A percentile compares a stretch with the other conserved stretches of the same genome.
These are phyloP conservation scores for Penicillium soppii DNA, from an alignment of 495 filamentous ascomycete genomes.

Conservation along the genomic window DNA sequence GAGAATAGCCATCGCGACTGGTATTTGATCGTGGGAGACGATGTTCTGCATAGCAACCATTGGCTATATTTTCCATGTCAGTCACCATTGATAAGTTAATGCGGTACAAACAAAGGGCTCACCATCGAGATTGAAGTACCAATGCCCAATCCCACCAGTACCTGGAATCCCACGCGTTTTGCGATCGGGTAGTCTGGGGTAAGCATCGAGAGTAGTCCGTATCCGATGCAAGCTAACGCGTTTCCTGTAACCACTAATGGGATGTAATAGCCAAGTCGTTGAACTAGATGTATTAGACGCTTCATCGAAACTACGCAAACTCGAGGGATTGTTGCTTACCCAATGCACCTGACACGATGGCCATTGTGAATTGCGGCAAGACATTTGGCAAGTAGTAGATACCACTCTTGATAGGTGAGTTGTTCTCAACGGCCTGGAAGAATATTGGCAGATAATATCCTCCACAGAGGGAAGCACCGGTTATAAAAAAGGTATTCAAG, in stretches of 20 bases:
- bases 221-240: constrained; percentile 29
- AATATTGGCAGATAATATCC: constrained; percentile 36
- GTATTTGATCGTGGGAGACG: constrained; percentile 18
- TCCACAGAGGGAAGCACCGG: constrained; percentile 13
- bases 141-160: constrained; percentile 49
- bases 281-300: constrained; percentile 21
- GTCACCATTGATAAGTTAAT: too few species aligned
- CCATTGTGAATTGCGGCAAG: constrained; percentile 40
- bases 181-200: constrained; percentile 28
- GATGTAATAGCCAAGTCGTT: constrained; percentile 46
- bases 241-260: constrained; percentile 28
- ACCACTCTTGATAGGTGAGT: constrained; percentile 26
- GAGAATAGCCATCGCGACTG: constrained; percentile 45
- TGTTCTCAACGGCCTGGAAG: constrained; percentile 31
- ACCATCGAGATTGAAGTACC: constrained; percentile 44
- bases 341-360: constrained; percentile 34
- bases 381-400: constrained; percentile 35
- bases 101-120: too few species aligned
- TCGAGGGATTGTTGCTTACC: constrained; percentile 13
- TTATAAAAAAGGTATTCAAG: not conserved
- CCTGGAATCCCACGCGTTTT: constrained; percentile 55
- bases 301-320: constrained; percentile 23
- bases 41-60: constrained; percentile 49
- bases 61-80: constrained; percentile 18
- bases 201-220: constrained; percentile 30